These are phyloP conservation scores for Tricladium varicosporioides DNA, from an alignment of 2,329 filamentous ascomycete species.

Conservation along the genomic window DNA sequence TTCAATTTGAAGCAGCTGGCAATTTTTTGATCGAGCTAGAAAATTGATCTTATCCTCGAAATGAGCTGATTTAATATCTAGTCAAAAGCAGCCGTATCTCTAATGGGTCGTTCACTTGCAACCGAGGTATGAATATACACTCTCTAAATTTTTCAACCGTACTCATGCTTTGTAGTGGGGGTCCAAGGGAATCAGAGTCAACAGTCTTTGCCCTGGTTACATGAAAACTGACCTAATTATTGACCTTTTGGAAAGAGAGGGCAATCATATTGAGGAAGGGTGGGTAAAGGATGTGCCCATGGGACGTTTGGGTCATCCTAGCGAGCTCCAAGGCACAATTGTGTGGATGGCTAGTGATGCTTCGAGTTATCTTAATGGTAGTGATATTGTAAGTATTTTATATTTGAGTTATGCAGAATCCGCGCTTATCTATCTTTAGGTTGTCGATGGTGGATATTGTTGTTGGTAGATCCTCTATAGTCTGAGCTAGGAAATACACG, in stretches of 20 bases:
- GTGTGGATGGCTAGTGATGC: slow-evolving; percentile 31
- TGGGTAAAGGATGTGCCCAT: slow-evolving; percentile 39
- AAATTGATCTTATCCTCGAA: neutral
- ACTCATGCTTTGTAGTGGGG: slow-evolving; percentile 49
- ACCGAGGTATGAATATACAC: slow-evolving; percentile 36
- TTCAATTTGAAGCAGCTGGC: too few relatives aligned
- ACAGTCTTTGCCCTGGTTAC: slow-evolving; percentile 62
- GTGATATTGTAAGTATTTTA: slow-evolving; percentile 25
- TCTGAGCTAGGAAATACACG: too few relatives aligned
- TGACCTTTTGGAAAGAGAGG: slow-evolving; percentile 35
- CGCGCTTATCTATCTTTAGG: neutral
- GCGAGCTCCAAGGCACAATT: slow-evolving; percentile 37
- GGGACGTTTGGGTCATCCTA: slow-evolving; percentile 37
- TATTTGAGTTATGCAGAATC: neutral
- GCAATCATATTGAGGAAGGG: slow-evolving; percentile 36
- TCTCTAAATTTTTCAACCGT: neutral
- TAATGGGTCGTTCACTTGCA: slow-evolving; percentile 58
- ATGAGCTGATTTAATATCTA: slow-evolving; percentile 1
- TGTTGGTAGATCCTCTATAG: neutral
- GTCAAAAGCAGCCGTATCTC: slow-evolving; percentile 59
- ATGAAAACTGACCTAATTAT: slow-evolving; percentile 39
- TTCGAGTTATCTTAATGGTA: slow-evolving; percentile 25
- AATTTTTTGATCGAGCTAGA: too few relatives aligned
- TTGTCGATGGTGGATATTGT: neutral
- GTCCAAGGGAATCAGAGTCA: slow-evolving; percentile 60